Conservation (phyloP, 352 stramenopile species). For the Peronospora destructor region DNA sequence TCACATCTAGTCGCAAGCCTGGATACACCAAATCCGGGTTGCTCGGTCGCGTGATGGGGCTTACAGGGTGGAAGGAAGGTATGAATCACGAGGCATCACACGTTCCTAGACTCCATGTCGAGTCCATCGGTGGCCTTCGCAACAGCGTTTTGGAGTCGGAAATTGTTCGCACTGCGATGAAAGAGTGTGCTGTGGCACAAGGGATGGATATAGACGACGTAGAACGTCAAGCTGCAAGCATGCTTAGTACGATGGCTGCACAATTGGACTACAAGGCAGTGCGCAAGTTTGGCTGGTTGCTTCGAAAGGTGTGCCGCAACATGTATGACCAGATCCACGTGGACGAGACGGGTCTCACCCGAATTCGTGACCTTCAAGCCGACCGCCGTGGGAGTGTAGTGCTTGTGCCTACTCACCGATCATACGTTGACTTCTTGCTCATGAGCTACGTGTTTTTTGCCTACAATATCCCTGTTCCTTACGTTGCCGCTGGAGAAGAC, state of each 20-base stretch:
- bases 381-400: constrained; percentile 53
- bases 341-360: constrained; percentile 66
- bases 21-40: constrained; percentile 82
- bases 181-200: constrained; percentile 24
- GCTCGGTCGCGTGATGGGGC: constrained; percentile 75
- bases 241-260: constrained; percentile 71
- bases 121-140: constrained; percentile 52
- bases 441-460: constrained; percentile 86
- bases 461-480: constrained; percentile 82
- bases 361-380: constrained; percentile 57
- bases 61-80: constrained; percentile 83
- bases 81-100: constrained; percentile 83
- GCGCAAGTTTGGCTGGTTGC: constrained; percentile 67
- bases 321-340: constrained; percentile 88
- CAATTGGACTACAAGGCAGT: constrained; percentile 72
- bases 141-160: constrained; percentile 67
- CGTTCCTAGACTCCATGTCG: constrained; percentile 61
- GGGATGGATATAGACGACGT: constrained; percentile 40
- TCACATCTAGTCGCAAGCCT: constrained; percentile 82
- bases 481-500: constrained; percentile 74
- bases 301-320: constrained; percentile 74
- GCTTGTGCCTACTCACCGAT: constrained; percentile 80
- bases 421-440: constrained; percentile 81
- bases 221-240: constrained; percentile 46
- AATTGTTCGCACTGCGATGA: constrained; percentile 51